Base-by-base conservation (phyloP, 1,139 yeast genomes). In the Geotrichum klebahnii region DNA sequence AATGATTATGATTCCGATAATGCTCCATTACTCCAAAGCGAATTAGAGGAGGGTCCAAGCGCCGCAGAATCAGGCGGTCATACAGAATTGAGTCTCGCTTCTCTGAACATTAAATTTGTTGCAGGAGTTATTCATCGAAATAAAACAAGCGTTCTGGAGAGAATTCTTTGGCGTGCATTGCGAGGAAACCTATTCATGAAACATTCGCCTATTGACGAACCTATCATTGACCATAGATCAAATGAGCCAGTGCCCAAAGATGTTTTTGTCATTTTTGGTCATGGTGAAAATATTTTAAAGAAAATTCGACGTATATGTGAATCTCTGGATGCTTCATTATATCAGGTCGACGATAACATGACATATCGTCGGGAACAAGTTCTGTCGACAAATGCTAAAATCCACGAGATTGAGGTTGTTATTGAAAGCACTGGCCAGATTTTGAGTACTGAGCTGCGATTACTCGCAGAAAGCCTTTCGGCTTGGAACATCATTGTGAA, bases 101-200 rank as follows among this genome's bases (percentile, higher is more conserved):
- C 56, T 33, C 65, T 70, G 53, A 72, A 73, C 54, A 74, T 76
- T 23, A 78, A 74, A 51, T 87, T 85, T 59, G 82, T 90, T 37
- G 76, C 94, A 23, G 98, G 98, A 59, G 87, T 88, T 8, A 84
- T 94, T 46, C 79, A 81, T 55, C 78, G 94, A 53, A 78, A 77
- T 23, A 85, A 85, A 63, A 80, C 84, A 48, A 73, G 75, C 44
- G 76, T 85, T 3, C 72, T 92, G 59, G 95, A 89, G 65, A 86
- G 88, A 60, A 88, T 94, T 50, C 74, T 94, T 57, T 92, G 97
- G 97, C 79, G 98, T 69, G 82, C 82, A 1, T 75, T 92, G 59
- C 81, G 97, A 67, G 97, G 98, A 65, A 90, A 90, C 67, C 72
- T 92, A 62, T 85, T 77, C 66, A 81, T 88, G 68, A 81, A 80